Percentiles rank a stretch among this genome's conserved stretches.
Conservation (phyloP, 2,329 filamentous ascomycete genomes). For the Penicillium sp. region DNA sequence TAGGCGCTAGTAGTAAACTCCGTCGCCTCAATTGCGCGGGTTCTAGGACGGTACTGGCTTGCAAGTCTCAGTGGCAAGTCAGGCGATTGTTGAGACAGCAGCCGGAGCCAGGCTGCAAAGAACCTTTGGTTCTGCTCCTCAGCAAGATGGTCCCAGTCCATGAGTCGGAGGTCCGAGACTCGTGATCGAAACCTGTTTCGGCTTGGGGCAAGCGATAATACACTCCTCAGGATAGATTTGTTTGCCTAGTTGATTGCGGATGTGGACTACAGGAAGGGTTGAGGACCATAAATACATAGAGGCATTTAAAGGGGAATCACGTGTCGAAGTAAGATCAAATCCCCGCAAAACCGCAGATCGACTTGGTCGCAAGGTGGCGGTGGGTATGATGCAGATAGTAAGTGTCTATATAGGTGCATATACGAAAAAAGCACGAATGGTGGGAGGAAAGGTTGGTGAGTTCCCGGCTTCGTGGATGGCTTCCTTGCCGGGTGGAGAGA, state of each 20-base stretch:
- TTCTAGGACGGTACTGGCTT: not conserved
- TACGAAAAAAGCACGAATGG: too few relatives aligned
- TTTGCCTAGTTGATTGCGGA: too few relatives aligned
- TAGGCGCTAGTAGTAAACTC: constrained; percentile 12
- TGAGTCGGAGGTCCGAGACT: not conserved
- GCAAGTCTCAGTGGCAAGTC: not conserved
- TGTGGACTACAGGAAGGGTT: too few relatives aligned
- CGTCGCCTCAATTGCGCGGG: not conserved
- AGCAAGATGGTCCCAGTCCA: constrained; percentile 12
- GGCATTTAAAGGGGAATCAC: too few relatives aligned
- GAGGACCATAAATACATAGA: too few relatives aligned
- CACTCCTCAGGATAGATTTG: not conserved
- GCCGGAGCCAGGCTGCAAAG: constrained; percentile 9
- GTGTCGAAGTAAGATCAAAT: too few relatives aligned
- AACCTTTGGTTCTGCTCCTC: constrained; percentile 8
- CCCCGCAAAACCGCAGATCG: too few relatives aligned
- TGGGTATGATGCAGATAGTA: not conserved
- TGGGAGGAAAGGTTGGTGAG: too few relatives aligned
- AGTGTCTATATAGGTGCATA: not conserved
- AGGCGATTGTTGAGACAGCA: not conserved
- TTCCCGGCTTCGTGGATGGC: too few relatives aligned
- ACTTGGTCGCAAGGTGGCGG: not conserved
- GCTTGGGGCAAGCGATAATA: not conserved
- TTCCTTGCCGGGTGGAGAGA: not conserved
- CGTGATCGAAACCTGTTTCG: not conserved